Base-by-base conservation (phyloP, 2,329 filamentous ascomycete genomes). In the Leptographium radiaticola region DNA sequence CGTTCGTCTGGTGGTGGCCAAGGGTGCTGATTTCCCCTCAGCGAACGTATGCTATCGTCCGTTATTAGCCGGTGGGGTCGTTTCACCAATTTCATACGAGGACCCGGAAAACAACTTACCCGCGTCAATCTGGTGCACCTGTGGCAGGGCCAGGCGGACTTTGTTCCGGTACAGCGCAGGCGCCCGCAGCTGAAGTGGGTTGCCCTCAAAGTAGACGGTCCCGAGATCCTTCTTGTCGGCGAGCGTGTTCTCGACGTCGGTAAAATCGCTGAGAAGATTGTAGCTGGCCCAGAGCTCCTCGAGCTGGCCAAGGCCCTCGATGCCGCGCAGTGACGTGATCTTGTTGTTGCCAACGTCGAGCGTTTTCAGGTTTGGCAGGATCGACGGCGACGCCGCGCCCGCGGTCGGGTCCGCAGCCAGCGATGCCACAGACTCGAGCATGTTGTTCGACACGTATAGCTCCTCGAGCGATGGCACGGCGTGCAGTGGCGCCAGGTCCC, bases 201-300 rank as follows among this genome's bases (percentile, higher is more conserved):
- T 96, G 1, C 89, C 90, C 66, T 98, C 93, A 60, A 98, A 94
- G 66, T 98, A 98, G 12, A 98, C 91, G 1, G 93, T 96, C 56
- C 84, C 81, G 61, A 97, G 70, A 40, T 83, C 72, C 64, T 86
- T 74, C 72, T 95, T 96, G 64, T 93, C 86, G 52, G 71, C 76
- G 59, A 98, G 70, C 61, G 87, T 63, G 54, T 76, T 78, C 70
- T 96, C 86, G 4, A 97, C 79, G 63, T 97, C 90, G 45, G 75
- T 74, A 63, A 97, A 95, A 65, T 87, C 87, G 20, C 71, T 71
- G 31, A 98, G 68, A 61, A 86, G 75, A 68, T 95, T 97, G 68
- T 90, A 89, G 61, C 87, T 93, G 16, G 89, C 93, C 93, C 93
- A 98, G 33, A 98, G 69, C 67, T 98, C 93, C 66, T 95, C 87